Base-by-base conservation (phyloP, 306 rosid species). In the Lagenaria siceraria region DNA sequence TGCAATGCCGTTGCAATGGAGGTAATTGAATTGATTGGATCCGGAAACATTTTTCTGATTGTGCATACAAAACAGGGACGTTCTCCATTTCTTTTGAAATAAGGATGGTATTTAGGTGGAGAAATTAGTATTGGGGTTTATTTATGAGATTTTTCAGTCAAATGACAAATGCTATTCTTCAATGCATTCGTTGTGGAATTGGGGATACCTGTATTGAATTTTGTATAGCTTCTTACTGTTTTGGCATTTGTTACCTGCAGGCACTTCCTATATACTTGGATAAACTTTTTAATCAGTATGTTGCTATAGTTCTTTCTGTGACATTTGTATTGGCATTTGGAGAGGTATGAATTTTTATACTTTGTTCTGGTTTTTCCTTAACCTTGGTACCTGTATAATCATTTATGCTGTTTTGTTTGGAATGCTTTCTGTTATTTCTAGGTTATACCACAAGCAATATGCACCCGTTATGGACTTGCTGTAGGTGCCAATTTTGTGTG, bases 361-460 rank as follows among this genome's bases (percentile, higher is more conserved):
- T 59, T 2, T 77, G 40, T 58, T 0, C 8, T 61, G 24, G 51
- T 62, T 78, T 68, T 21, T 31, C 63, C 64, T 78, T 52, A 33
- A 69, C 27, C 17, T 61, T 73, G 75, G 48, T 76, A 21, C 36
- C 49, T 27, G 12, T 58, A 43, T 66, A 7, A 51, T 79, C 36
- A 80, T 75, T 63, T 19, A 53, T 35, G n/a, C 49, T 48, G 1
- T 40, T 18, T 18, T 60, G 31, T 33, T 27, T 29, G 4, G 10
- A 77, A 21, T 33, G 15, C 70, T 79, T 77, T 14, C 42, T 74
- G 63, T 27, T 65, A 19, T 33, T 81, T 74, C 74, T 86, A 95
- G 99, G 98, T 95, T 82, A 95, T 95, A 64, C 99, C 99, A 8
- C 99, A 95, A 87, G 89, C 99, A 75, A 95, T 90, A 83, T 95